Conservation (phyloP, 305 asterid genomes). For the Fraxinus sp. region DNA sequence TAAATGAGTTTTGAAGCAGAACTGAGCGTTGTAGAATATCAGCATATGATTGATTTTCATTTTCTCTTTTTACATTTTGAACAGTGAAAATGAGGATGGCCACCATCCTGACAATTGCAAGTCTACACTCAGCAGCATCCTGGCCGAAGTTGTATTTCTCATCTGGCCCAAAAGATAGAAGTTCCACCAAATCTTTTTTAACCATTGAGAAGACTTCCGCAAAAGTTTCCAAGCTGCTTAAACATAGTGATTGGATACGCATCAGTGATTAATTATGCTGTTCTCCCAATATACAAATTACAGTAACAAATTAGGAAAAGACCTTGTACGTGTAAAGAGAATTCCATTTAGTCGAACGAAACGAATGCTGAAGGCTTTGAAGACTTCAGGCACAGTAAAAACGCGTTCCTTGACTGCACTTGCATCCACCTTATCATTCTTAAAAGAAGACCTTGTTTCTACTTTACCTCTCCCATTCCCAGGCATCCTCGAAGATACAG, state of each 20-base stretch:
- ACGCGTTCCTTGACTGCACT: slow-evolving; percentile 37
- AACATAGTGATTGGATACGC: slow-evolving; percentile 18
- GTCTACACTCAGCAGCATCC: slow-evolving; percentile 69
- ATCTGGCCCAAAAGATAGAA: slow-evolving; percentile 66
- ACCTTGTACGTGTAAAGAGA: slow-evolving; percentile 93
- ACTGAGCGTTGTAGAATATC: slow-evolving; percentile 90
- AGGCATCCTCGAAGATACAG: slow-evolving; percentile 18
- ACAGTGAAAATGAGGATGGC: slow-evolving; percentile 79
- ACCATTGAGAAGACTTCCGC: slow-evolving; percentile 63
- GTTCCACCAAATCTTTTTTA: slow-evolving; percentile 61
- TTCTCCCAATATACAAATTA: not conserved
- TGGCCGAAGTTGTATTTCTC: slow-evolving; percentile 72
- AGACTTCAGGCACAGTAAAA: not conserved
- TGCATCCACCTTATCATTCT: slow-evolving; percentile 48
- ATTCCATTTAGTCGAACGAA: slow-evolving; percentile 85
- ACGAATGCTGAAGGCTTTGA: slow-evolving; percentile 20
- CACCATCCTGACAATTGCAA: slow-evolving; percentile 66
- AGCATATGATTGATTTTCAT: slow-evolving; percentile 86
- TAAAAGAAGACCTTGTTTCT: slow-evolving; percentile 45
- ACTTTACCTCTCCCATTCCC: slow-evolving; percentile 59
- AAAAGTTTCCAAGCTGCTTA: slow-evolving; percentile 82
- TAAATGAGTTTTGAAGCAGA: slow-evolving; percentile 76
- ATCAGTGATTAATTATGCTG: slow-evolving; percentile 25
- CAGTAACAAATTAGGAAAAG: slow-evolving; percentile 22
- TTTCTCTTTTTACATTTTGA: slow-evolving; percentile 73